Evolutionary conservation across 306 rosid species (phyloP).

Genomic region (Vigna reflexopilosa): DNA sequence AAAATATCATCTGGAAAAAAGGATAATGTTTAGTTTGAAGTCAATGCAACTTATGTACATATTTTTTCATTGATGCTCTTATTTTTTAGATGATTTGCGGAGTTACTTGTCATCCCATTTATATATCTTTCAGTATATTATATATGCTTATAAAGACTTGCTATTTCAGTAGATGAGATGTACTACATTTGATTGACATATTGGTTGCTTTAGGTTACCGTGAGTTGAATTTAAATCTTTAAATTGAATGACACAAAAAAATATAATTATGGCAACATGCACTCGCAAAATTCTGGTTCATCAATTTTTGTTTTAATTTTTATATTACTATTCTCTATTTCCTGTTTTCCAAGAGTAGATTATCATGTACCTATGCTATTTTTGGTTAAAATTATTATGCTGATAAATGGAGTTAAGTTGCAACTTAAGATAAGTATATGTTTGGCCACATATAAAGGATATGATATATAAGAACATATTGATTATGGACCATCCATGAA

Average conservation of each 20-base stretch:
- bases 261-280: constrained; percentile 5
- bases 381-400: neutral
- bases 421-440: constrained; percentile 21
- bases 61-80: constrained; percentile 12
- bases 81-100: constrained; percentile 27
- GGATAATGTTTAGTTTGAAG: constrained; percentile 23
- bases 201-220: constrained; percentile 4
- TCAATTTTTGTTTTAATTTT: constrained; percentile 7
- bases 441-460: constrained; percentile 22
- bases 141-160: neutral
- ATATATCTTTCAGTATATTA: neutral
- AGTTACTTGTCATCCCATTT: neutral
- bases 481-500: neutral
- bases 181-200: constrained; percentile 6
- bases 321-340: neutral
- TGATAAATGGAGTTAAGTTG: constrained; percentile 21
- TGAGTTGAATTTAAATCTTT: neutral
- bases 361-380: neutral
- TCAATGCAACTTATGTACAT: neutral
- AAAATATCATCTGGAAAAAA: constrained; percentile 28
- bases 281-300: neutral
- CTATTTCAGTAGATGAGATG: neutral
- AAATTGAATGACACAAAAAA: neutral
- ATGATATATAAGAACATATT: constrained; percentile 16
- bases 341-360: too few relatives aligned